Conservation (phyloP, 305 asterid genomes). For the Vinca major region DNA sequence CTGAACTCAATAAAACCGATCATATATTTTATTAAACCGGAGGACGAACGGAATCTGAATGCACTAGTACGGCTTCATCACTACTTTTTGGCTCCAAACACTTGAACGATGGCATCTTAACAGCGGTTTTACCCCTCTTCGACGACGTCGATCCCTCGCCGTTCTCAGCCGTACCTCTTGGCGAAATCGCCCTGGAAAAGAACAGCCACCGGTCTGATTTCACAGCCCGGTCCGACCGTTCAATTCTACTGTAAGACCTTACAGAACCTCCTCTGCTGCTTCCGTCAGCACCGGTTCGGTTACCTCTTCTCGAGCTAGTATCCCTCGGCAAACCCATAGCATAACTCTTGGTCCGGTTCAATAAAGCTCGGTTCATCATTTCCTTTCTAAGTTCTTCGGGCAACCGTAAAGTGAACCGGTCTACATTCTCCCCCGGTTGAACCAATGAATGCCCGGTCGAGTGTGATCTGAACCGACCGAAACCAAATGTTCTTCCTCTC, state of each 20-base stretch:
- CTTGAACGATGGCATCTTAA: slow-evolving; percentile 28
- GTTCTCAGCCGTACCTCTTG: slow-evolving; percentile 16
- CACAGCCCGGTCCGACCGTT: slow-evolving; percentile 14
- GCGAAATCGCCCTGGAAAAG: slow-evolving; percentile 27
- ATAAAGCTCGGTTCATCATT: slow-evolving; percentile 26
- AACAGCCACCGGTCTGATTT: slow-evolving; percentile 32
- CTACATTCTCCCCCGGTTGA: slow-evolving; percentile 29
- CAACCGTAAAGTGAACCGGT: slow-evolving; percentile 35
- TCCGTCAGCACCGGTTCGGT: slow-evolving; percentile 18
- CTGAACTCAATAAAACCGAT: not conserved
- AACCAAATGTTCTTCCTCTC: slow-evolving; percentile 19
- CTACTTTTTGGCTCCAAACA: slow-evolving; percentile 29
- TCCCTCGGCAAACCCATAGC: slow-evolving; percentile 19
- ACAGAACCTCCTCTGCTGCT: slow-evolving; percentile 18
- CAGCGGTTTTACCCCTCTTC: slow-evolving; percentile 11
- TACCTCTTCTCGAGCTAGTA: slow-evolving; percentile 23
- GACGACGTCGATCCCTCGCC: slow-evolving; percentile 26
- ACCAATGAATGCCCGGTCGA: slow-evolving; percentile 49
- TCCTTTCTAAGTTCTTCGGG: slow-evolving; percentile 29
- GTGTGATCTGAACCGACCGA: slow-evolving; percentile 40
- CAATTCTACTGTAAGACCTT: slow-evolving; percentile 20
- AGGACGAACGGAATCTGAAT: slow-evolving; percentile 19
- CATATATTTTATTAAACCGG: slow-evolving; percentile 18
- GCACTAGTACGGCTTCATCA: slow-evolving; percentile 27
- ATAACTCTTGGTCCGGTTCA: slow-evolving; percentile 23